Base-by-base conservation (phyloP, 2,329 filamentous ascomycete genomes). In the Fusarium miscanthi region DNA sequence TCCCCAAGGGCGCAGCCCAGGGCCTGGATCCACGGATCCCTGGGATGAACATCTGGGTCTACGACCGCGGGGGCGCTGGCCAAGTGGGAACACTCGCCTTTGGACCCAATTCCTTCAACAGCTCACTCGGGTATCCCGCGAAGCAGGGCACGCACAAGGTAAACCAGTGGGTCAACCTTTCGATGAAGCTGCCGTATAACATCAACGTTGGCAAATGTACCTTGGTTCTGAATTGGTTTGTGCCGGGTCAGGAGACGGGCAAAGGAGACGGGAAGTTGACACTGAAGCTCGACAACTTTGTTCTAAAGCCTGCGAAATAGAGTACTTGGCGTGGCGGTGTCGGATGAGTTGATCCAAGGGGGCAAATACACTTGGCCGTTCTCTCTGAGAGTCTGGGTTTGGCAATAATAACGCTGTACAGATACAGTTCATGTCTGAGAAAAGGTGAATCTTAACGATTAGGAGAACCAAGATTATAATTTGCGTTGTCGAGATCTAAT, bases 261-360 rank as follows among this genome's bases (percentile, higher is more conserved):
- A 35, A 57, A 3, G 40, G 40, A 3, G 17, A 57, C 2, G 38
- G 38, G 17, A 48, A 25, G 8, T 8, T 57, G 30, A 48, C 53
- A 3, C 40, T 57, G 1, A 57, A 57, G 40, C 53, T 57, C 6
- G 53, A 57, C 9, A 57, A 57, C 53, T 57, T 48, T 35, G 53
- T 25, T 1, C 4, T 57, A 1, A 57, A 48, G 19, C 30, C 30
- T 52, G 10, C 23, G 5, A 49, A 49, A 6, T 52, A 52, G 48
- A 52, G 13, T 8, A 6, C 13, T 8, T 37, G 12, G 12, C 0
- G 4, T 31, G 5, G 2, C 12, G 5, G 2, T n/a, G 6, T 12
- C 19, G 9, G 21, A 11, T 31, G 21, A 25, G 3, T n/a, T 13
- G 8, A 5, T 7, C 5, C 8, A 10, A 25, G 23, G 5, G 23